phyloP scores from a whole-genome alignment of 441 rosid species.

The Adansonia madagascariensis region DNA sequence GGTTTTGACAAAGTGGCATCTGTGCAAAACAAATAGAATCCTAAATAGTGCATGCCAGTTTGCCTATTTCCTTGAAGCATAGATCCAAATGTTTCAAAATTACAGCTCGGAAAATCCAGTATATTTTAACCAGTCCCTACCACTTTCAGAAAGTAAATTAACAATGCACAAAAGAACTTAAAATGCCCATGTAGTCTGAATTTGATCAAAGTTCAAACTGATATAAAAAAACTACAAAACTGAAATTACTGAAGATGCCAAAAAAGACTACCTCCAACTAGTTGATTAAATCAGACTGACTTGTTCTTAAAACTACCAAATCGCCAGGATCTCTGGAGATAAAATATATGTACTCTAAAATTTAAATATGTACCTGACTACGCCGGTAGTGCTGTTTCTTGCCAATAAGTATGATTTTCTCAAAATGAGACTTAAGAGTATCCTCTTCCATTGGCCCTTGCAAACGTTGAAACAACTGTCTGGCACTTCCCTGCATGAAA shows the following conservation, averaged over 20 bases:
- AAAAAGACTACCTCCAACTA: slow-evolving; percentile 5
- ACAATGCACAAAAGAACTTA: slow-evolving; percentile 5
- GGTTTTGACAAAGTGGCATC: slow-evolving; percentile 12
- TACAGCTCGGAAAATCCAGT: neutral
- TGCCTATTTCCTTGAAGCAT: slow-evolving; percentile 10
- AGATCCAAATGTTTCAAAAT: slow-evolving; percentile 2
- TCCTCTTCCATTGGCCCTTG: slow-evolving; percentile 99
- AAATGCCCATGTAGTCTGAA: slow-evolving; percentile 13
- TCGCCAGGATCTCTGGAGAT: slow-evolving; percentile 6
- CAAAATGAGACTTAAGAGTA: slow-evolving; percentile 94
- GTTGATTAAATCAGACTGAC: neutral
- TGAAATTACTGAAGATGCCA: slow-evolving; percentile 23
- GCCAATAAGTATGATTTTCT: slow-evolving; percentile 78
- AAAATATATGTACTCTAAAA: slow-evolving; percentile 14
- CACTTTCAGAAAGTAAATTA: slow-evolving; percentile 13
- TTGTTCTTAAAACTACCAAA: slow-evolving; percentile 7
- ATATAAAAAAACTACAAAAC: neutral
- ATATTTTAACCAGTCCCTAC: slow-evolving; percentile 4
- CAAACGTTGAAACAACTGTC: slow-evolving; percentile 94
- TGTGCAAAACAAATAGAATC: neutral
- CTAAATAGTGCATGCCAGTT: slow-evolving; percentile 5
- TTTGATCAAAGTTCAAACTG: slow-evolving; percentile 18
- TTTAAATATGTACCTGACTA: slow-evolving; percentile 68
- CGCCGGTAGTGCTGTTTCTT: slow-evolving; percentile 64
- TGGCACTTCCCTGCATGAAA: slow-evolving; percentile 92